Conservation (phyloP, 2,329 filamentous ascomycete species). For the Clonostachys sp. region DNA sequence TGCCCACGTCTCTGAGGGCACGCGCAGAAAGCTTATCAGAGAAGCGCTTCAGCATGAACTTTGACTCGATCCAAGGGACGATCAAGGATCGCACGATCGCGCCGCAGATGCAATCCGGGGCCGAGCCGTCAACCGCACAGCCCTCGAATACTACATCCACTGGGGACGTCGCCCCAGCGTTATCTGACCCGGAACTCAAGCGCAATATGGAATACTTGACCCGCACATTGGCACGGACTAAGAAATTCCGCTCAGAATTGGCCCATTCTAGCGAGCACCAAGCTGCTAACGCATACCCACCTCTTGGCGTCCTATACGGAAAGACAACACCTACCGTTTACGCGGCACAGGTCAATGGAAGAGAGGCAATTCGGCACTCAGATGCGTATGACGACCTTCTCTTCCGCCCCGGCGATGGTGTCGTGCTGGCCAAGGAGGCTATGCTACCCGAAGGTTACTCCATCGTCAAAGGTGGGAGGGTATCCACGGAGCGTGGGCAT, state of each 20-base stretch:
- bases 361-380: slow-evolving; percentile 68
- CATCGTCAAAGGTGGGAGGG: slow-evolving; percentile 66
- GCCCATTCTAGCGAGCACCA: slow-evolving; percentile 56
- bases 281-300: slow-evolving; percentile 71
- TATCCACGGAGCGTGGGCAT: slow-evolving; percentile 81
- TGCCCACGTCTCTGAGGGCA: slow-evolving; percentile 37
- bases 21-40: slow-evolving; percentile 37
- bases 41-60: slow-evolving; percentile 8
- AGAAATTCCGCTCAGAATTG: slow-evolving; percentile 73
- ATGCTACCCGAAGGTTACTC: slow-evolving; percentile 81
- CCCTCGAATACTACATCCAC: not conserved
- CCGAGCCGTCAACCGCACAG: not conserved
- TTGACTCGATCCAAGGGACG: not conserved
- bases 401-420: slow-evolving; percentile 84
- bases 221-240: slow-evolving; percentile 67
- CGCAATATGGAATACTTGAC: slow-evolving; percentile 60
- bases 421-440: slow-evolving; percentile 78
- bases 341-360: slow-evolving; percentile 68
- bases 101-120: slow-evolving; percentile 14
- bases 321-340: slow-evolving; percentile 84
- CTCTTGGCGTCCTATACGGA: slow-evolving; percentile 77
- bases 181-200: slow-evolving; percentile 14
- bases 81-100: slow-evolving; percentile 27
- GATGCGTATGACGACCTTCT: slow-evolving; percentile 84
- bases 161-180: slow-evolving; percentile 4